These are phyloP conservation scores for Dothideomycetidae sp. DNA, from an alignment of 2,329 filamentous ascomycete species.

Conservation along the genomic window DNA sequence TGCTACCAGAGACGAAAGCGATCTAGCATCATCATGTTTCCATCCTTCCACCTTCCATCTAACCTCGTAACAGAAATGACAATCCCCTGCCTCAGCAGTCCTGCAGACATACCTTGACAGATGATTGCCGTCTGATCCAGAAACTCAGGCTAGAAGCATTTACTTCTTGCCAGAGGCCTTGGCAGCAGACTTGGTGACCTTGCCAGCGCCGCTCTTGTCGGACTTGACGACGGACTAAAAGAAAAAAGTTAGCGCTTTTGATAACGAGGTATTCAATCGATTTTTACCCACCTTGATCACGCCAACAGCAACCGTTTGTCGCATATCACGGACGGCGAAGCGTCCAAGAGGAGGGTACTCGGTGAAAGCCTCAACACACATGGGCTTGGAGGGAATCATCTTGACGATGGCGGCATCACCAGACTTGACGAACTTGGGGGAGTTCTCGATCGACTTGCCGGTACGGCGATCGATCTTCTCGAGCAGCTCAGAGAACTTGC, in stretches of 20 bases:
- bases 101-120: too few species aligned
- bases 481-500: conserved; percentile 98
- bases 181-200: conserved; percentile 36
- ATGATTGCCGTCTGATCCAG: too few species aligned
- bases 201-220: conserved; percentile 34
- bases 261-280: conserved; percentile 40
- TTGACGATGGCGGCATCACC: conserved; percentile 99
- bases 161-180: conserved; percentile 27
- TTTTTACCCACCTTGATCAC: conserved; percentile 86
- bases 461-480: conserved; percentile 99
- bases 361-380: conserved; percentile 99
- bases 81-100: too few species aligned
- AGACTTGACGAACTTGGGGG: conserved; percentile 99
- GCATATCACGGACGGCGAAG: conserved; percentile 99
- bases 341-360: conserved; percentile 98
- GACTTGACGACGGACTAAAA: conserved; percentile 30
- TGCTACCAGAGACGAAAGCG: too few species aligned
- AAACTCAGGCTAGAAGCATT: too few species aligned
- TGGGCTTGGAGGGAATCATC: conserved; percentile 99
- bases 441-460: conserved; percentile 84
- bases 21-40: too few species aligned
- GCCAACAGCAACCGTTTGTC: conserved; percentile 74
- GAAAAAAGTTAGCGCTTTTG: conserved; percentile 1
- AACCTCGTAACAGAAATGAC: too few species aligned
- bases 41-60: too few species aligned